A percentile compares a stretch with the other conserved stretches of the same genome.
Evolutionary conservation across 257 asterid species (phyloP).

Genomic region (Fraxinus quadrangulata): DNA sequence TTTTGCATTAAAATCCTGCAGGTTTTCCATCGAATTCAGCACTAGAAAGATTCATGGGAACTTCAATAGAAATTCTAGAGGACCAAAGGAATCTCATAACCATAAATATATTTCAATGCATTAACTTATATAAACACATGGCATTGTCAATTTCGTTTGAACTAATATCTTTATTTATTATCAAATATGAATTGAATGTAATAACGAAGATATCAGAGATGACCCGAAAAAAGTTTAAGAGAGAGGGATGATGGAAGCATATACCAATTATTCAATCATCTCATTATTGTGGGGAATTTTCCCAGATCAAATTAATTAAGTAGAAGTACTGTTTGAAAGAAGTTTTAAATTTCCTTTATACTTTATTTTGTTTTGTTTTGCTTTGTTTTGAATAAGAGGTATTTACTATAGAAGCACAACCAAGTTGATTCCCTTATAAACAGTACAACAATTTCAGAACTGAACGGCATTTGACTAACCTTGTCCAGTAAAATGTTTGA

Average conservation of each 20-base stretch:
- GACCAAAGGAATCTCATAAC: constrained; percentile 16
- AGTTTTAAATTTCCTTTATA: not conserved
- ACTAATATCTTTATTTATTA: not conserved
- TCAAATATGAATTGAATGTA: not conserved
- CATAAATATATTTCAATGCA: not conserved
- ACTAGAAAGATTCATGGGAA: not conserved
- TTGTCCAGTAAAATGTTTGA: constrained; percentile 78
- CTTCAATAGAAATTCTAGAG: not conserved
- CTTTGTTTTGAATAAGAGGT: not conserved
- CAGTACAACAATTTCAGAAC: not conserved
- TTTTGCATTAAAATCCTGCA: constrained; percentile 90
- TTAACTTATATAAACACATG: not conserved
- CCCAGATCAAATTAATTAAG: not conserved
- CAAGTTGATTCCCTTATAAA: not conserved
- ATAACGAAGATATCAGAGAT: not conserved
- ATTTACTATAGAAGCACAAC: not conserved
- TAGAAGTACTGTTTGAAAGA: not conserved
- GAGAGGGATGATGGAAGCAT: not conserved
- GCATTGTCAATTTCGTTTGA: constrained; percentile 1
- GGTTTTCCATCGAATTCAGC: constrained; percentile 13
- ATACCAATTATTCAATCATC: not conserved
- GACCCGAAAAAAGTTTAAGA: not conserved
- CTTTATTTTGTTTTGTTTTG: not conserved
- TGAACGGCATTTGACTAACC: constrained; percentile 49
- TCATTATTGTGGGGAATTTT: not conserved